Conservation (phyloP, 805 yeast species). For the Metschnikowia gelsemii region DNA sequence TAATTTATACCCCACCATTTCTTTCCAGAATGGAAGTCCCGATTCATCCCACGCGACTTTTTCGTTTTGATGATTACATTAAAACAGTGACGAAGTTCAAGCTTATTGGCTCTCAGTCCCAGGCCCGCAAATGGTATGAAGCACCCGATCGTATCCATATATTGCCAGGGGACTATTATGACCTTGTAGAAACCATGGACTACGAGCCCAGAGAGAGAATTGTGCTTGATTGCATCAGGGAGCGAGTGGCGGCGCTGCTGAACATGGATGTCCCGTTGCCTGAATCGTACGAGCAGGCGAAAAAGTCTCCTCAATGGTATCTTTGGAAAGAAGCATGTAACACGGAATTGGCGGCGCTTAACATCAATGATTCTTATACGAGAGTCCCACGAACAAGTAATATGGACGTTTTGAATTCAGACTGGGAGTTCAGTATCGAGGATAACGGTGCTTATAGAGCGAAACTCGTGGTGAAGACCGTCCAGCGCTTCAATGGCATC, state of each 20-base stretch:
- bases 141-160: not conserved
- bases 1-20: no score
- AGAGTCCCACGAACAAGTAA: not conserved
- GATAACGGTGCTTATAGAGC: not conserved
- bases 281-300: not conserved
- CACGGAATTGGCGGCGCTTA: not conserved
- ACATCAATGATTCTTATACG: not conserved
- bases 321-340: slow-evolving; percentile 6
- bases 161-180: not conserved
- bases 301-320: not conserved
- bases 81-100: not conserved
- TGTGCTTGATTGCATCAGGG: not conserved
- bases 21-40: no score
- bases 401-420: not conserved
- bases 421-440: slow-evolving; percentile 5
- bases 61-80: not conserved
- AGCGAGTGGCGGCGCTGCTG: not conserved
- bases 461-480: not conserved
- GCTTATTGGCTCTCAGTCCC: not conserved
- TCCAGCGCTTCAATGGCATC: not conserved
- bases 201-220: not conserved
- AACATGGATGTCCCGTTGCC: not conserved
- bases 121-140: not conserved
- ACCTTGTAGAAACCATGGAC: not conserved
- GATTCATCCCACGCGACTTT: no score